phyloP scores from a whole-genome alignment of 306 rosid genomes.

The Trifolium dubium region DNA sequence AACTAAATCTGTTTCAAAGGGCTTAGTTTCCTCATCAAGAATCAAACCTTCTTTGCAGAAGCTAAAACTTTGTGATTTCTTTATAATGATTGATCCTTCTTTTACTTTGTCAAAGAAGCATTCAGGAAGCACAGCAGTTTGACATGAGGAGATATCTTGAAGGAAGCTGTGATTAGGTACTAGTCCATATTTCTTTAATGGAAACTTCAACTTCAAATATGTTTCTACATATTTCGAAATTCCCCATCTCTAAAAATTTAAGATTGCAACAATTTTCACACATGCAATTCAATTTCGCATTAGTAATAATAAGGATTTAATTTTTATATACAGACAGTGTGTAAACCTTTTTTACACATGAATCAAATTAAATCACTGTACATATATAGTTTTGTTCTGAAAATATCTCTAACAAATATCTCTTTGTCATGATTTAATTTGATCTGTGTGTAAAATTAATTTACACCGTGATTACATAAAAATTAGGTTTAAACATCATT shows the following conservation, averaged over 20 bases:
- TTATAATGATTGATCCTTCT: constrained; percentile 57
- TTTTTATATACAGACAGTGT: too few species aligned
- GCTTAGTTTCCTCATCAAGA: constrained; percentile 49
- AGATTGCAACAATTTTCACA: neutral
- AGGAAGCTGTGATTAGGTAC: constrained; percentile 52
- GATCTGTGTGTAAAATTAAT: too few species aligned
- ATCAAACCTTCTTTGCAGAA: constrained; percentile 55
- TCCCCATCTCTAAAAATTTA: constrained; percentile 54
- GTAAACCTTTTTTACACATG: too few species aligned
- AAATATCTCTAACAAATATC: too few species aligned
- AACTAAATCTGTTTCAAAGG: constrained; percentile 51
- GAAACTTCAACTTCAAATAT: constrained; percentile 54
- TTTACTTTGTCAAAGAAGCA: constrained; percentile 47
- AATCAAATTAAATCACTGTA: too few species aligned
- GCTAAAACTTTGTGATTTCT: constrained; percentile 47
- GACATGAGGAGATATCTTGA: constrained; percentile 48
- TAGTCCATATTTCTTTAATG: constrained; percentile 52
- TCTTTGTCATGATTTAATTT: too few species aligned
- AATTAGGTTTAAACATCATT: too few species aligned
- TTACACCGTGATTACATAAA: too few species aligned
- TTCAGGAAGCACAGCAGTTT: constrained; percentile 42
- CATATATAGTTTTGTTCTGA: too few species aligned
- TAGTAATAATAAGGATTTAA: too few species aligned
- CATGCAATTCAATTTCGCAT: too few species aligned
- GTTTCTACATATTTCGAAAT: constrained; percentile 46